Conservation (phyloP, 352 stramenopile species). For the Phytophthora aleatoria region DNA sequence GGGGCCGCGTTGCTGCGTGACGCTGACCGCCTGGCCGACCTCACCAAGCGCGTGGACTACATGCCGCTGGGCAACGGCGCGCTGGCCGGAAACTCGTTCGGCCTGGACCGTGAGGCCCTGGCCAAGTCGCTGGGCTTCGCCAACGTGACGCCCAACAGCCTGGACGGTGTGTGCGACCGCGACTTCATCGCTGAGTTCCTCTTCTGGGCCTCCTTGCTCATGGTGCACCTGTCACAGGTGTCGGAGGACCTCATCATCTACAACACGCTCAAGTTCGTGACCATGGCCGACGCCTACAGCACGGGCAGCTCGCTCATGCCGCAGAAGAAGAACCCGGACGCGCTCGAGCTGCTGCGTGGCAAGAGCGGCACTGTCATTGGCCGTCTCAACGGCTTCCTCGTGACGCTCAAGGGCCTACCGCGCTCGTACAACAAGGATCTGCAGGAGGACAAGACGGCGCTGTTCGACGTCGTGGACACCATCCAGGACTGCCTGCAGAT, state of each 20-base stretch:
- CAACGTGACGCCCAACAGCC: constrained; percentile 94
- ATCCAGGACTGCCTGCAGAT: constrained; percentile 98
- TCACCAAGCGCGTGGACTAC: constrained; percentile 95
- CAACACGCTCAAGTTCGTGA: constrained; percentile 94
- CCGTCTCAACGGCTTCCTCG: constrained; percentile 94
- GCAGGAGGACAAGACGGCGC: constrained; percentile 98
- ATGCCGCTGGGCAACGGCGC: constrained; percentile 97
- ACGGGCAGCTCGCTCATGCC: constrained; percentile 99
- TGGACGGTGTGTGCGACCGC: constrained; percentile 98
- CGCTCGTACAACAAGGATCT: constrained; percentile 99
- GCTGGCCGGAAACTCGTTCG: constrained; percentile 98
- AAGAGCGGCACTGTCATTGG: constrained; percentile 97
- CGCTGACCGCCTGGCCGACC: constrained; percentile 92
- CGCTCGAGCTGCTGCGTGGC: constrained; percentile 96
- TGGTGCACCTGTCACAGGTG: constrained; percentile 97
- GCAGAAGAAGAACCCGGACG: constrained; percentile 99
- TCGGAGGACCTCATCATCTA: constrained; percentile 99
- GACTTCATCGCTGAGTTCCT: constrained; percentile 99
- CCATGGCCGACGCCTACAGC: constrained; percentile 97
- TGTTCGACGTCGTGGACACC: constrained; percentile 98
- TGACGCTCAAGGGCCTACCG: constrained; percentile 96
- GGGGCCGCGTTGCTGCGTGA: constrained; percentile 93
- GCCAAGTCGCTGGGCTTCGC: constrained; percentile 94
- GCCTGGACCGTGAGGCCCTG: constrained; percentile 95
- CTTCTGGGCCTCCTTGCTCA: constrained; percentile 96